These are phyloP conservation scores for Trypanosoma caninum DNA, from an alignment of 208 protist genomes.

Conservation along the genomic window DNA sequence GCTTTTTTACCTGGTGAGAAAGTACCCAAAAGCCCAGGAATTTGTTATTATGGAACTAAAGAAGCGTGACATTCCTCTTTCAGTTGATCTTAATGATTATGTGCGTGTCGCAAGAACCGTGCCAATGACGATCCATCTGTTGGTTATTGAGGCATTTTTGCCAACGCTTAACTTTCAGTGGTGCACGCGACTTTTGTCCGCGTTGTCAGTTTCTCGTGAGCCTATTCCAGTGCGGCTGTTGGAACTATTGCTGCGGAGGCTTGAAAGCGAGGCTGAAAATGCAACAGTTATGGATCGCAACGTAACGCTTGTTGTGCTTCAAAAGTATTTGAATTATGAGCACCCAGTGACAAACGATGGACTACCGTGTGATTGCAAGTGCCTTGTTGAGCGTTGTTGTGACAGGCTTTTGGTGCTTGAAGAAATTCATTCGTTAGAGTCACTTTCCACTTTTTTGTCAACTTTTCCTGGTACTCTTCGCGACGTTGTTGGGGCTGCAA, in stretches of 20 bases:
- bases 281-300: slow-evolving; percentile 53
- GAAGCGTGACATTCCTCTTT: slow-evolving; percentile 38
- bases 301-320: slow-evolving; percentile 65
- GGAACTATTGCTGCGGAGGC: slow-evolving; percentile 31
- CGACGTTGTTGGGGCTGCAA: slow-evolving; percentile 30
- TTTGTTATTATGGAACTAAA: slow-evolving; percentile 40
- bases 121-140: slow-evolving; percentile 56
- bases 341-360: not conserved
- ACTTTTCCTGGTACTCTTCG: slow-evolving; percentile 50
- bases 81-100: slow-evolving; percentile 68
- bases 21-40: slow-evolving; percentile 36
- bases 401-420: slow-evolving; percentile 63
- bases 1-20: slow-evolving; percentile 49
- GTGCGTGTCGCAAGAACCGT: slow-evolving; percentile 41
- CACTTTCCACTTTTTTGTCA: slow-evolving; percentile 49
- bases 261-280: slow-evolving; percentile 28
- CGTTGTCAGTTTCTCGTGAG: slow-evolving; percentile 44
- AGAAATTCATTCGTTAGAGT: slow-evolving; percentile 39
- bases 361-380: slow-evolving; percentile 14
- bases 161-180: slow-evolving; percentile 53
- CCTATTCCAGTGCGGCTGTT: slow-evolving; percentile 48
- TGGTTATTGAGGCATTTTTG: slow-evolving; percentile 49
- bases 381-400: slow-evolving; percentile 42
- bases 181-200: slow-evolving; percentile 62
- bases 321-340: slow-evolving; percentile 39